Evolutionary conservation across 169 alveolate species (phyloP).

Genomic region (Ichthyophthirius multifiliis): DNA sequence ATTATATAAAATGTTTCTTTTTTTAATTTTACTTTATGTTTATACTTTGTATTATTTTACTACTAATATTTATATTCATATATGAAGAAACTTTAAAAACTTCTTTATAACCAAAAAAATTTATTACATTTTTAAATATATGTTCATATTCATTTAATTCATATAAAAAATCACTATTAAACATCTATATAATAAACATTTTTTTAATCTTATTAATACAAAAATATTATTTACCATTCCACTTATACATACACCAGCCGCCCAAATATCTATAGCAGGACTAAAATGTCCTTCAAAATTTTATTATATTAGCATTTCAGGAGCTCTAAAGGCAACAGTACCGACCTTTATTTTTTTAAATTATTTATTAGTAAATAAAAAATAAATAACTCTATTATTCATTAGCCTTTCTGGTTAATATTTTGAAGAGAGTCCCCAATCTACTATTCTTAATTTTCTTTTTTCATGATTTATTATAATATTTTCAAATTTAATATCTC

Average conservation of each 20-base stretch:
- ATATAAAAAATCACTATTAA: neutral
- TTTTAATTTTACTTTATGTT: neutral
- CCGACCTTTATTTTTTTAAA: neutral
- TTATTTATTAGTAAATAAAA: too few species aligned
- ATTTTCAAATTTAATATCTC: neutral
- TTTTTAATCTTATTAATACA: neutral
- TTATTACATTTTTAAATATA: neutral
- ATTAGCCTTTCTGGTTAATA: neutral
- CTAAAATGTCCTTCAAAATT: neutral
- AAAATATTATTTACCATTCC: neutral
- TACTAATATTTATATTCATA: neutral
- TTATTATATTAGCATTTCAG: neutral
- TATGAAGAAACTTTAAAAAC: neutral
- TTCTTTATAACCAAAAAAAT: neutral
- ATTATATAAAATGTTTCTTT: too few species aligned
- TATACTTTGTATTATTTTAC: neutral
- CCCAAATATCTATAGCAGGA: constrained; percentile 4
- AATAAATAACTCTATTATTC: too few species aligned
- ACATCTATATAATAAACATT: neutral
- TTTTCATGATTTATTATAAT: neutral
- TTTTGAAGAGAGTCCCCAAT: neutral
- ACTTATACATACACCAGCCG: neutral
- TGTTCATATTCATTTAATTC: neutral
- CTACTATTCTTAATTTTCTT: neutral
- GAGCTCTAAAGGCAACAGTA: neutral